Evolutionary conservation across 192 early-diverging fungal genomes (phyloP).

Genomic region (Helicostylum pulchrum): DNA sequence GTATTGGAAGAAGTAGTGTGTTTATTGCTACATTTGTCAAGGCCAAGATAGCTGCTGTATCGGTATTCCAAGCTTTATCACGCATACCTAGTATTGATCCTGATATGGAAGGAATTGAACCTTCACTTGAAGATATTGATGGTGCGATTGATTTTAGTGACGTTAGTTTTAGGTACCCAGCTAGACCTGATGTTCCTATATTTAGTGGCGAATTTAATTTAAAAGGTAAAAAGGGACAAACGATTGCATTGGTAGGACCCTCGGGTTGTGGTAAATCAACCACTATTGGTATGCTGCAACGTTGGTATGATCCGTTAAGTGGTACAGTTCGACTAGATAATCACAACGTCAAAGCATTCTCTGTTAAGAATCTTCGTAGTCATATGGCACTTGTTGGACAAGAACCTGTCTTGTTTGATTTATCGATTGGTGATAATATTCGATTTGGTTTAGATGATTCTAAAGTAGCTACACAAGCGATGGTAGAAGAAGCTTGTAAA

Average conservation of each 20-base stretch:
- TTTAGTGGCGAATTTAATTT: constrained; percentile 40
- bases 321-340: constrained; percentile 65
- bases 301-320: constrained; percentile 72
- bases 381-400: constrained; percentile 89
- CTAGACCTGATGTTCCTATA: constrained; percentile 56
- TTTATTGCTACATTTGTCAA: constrained; percentile 76
- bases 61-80: constrained; percentile 68
- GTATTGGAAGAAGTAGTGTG: constrained; percentile 59
- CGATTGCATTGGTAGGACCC: constrained; percentile 83
- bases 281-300: constrained; percentile 60
- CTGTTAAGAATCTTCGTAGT: constrained; percentile 63
- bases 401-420: constrained; percentile 89
- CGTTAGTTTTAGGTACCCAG: constrained; percentile 63
- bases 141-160: constrained; percentile 40
- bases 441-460: constrained; percentile 57
- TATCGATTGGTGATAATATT: constrained; percentile 90
- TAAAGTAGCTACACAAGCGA: constrained; percentile 38
- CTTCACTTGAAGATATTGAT: constrained; percentile 13
- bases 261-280: constrained; percentile 86
- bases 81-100: constrained; percentile 70
- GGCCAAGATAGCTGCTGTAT: constrained; percentile 73
- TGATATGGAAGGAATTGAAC: constrained; percentile 37
- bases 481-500: constrained; percentile 52
- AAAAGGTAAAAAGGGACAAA: constrained; percentile 60
- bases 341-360: constrained; percentile 58